These are phyloP conservation scores for Oryza punctata DNA, from an alignment of 176 grass and related monocot genomes.

Conservation along the genomic window DNA sequence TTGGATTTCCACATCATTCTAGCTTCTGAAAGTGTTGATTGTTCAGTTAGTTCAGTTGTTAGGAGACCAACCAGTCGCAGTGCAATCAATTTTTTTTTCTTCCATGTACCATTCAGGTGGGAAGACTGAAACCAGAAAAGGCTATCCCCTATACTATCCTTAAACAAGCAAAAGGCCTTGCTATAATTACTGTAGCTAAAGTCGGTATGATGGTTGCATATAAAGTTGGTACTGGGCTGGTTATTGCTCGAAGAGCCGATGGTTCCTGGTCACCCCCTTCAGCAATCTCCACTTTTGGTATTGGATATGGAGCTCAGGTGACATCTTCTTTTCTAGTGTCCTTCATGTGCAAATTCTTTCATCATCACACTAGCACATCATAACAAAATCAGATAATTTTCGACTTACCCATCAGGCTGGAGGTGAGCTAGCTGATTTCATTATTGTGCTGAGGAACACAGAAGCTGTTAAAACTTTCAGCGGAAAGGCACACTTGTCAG, in stretches of 20 bases:
- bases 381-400: conserved; percentile 24
- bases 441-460: conserved; percentile 84
- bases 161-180: conserved; percentile 83
- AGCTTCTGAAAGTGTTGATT: not conserved
- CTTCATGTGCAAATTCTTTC: conserved; percentile 20
- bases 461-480: conserved; percentile 83
- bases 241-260: conserved; percentile 64
- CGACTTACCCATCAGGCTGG: conserved; percentile 53
- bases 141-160: conserved; percentile 66
- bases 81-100: not conserved
- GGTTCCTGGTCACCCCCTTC: conserved; percentile 83
- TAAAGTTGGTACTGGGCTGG: conserved; percentile 71
- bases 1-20: conserved; percentile 1
- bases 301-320: conserved; percentile 88
- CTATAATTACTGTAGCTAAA: conserved; percentile 75
- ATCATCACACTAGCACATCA: not conserved
- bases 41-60: conserved; percentile 12
- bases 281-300: conserved; percentile 66
- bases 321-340: conserved; percentile 31
- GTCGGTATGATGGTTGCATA: conserved; percentile 77
- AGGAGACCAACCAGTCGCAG: not conserved
- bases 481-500: conserved; percentile 72
- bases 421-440: conserved; percentile 88
- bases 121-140: conserved; percentile 67
- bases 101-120: conserved; percentile 53